Base-by-base conservation (phyloP, 2,329 filamentous ascomycete species). In the Cladosporium sp. region DNA sequence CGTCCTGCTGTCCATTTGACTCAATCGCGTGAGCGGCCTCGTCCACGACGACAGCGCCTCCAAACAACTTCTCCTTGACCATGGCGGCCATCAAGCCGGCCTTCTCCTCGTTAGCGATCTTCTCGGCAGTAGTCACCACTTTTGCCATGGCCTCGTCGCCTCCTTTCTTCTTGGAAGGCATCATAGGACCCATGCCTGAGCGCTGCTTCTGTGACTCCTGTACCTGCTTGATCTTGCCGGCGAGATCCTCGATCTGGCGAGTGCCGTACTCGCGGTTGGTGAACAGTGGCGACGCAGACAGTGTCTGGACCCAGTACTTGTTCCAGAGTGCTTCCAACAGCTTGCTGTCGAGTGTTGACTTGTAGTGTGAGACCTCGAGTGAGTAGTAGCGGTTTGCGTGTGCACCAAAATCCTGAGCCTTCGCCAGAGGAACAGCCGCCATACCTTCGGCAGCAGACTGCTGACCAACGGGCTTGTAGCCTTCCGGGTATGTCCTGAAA, bases 281-380 rank as follows among this genome's bases (percentile, higher is more conserved):
- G 73, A 96, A 89, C 4, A 97, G 85, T 26, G 94, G 93, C 72
- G 89, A 95, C 73, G 96, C 92, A 36, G 92, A 96, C 24, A 99
- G 86, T 6, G 95, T 99, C 75, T 96, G 92, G 38, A 97, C 93
- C 95, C 93, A 97, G 83, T 99, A 99, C 80, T 98, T 98, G 83
- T 97, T 97, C 95, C 95, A 98, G 34, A 99, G 84, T 61, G 92
- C 86, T 74, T 96, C 92, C 5, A 99, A 84, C 28, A 99, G 85
- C 73, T 93, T 90, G 1, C 89, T 86, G 79, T 99, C 95, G 32
- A 99, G 88, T 0, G 91, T 90, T 69, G 92, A 95, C 82, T 98
- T 98, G 85, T 92, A 99, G 79, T 96, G 92, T 36, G 92, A 92
- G 15, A 98, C 91, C 68, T 96, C 91, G 6, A 99, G 86, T 15